Evolutionary conservation across 2,329 filamentous ascomycete species (phyloP).

Genomic region (Phyllosticta paracitricarpa): DNA sequence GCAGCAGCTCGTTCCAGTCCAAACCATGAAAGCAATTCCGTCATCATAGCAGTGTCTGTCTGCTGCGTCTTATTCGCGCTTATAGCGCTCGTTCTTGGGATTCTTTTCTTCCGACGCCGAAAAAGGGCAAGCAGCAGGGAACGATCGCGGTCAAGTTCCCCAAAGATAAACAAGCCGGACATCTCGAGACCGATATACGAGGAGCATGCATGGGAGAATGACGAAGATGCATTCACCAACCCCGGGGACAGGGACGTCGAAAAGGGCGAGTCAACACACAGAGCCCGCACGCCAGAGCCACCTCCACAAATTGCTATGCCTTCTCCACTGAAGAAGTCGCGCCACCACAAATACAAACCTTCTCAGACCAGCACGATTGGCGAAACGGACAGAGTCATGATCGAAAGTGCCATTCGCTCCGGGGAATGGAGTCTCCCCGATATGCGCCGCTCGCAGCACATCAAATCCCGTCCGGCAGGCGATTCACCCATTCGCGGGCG

Average conservation of each 20-base stretch:
- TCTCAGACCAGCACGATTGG: slow-evolving; percentile 31
- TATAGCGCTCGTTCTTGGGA: slow-evolving; percentile 13
- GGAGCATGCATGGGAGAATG: slow-evolving; percentile 19
- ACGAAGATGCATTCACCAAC: slow-evolving; percentile 11
- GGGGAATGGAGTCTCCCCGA: slow-evolving; percentile 9
- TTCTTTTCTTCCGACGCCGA: slow-evolving; percentile 17
- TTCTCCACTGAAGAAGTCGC: slow-evolving; percentile 4
- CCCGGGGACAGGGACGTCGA: slow-evolving; percentile 27
- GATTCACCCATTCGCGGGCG: slow-evolving; percentile 16
- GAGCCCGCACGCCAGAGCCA: slow-evolving; percentile 19
- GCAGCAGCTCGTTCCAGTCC: neutral
- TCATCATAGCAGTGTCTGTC: slow-evolving; percentile 13
- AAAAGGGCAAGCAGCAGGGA: slow-evolving; percentile 13
- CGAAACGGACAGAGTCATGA: slow-evolving; percentile 25
- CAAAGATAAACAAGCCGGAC: slow-evolving; percentile 16
- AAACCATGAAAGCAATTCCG: neutral
- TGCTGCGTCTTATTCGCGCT: slow-evolving; percentile 21
- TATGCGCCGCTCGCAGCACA: slow-evolving; percentile 17
- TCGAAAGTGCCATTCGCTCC: slow-evolving; percentile 26
- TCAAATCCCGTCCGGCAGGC: slow-evolving; percentile 23
- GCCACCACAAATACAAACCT: slow-evolving; percentile 17
- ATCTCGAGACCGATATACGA: slow-evolving; percentile 34
- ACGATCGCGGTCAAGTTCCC: neutral
- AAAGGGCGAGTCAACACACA: slow-evolving; percentile 20
- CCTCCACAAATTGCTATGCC: slow-evolving; percentile 22